Conservation (phyloP, 2,329 filamentous ascomycete genomes). For the Sclerotinia subarctica region DNA sequence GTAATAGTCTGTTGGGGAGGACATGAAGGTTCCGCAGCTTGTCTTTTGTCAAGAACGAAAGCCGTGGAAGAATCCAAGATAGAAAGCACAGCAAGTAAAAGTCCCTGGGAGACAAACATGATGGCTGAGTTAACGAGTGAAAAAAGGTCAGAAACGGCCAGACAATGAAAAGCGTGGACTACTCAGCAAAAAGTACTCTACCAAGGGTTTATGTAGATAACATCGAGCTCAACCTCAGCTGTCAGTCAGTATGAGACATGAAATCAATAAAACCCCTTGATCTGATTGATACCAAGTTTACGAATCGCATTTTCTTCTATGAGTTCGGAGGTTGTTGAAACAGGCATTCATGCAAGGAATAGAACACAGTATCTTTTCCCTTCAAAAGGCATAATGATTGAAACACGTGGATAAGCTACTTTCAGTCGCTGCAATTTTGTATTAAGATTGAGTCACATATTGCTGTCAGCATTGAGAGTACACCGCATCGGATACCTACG, state of each 20-base stretch:
- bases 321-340: not conserved
- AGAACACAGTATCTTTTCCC: not conserved
- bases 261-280: slow-evolving; percentile 8
- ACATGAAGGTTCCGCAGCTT: not conserved
- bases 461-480: not conserved
- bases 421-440: too few relatives aligned
- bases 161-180: not conserved
- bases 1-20: slow-evolving; percentile 7
- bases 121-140: not conserved
- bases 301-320: not conserved
- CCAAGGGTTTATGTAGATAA: slow-evolving; percentile 1
- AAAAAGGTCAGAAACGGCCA: not conserved
- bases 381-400: too few relatives aligned
- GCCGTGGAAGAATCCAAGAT: slow-evolving; percentile 5
- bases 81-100: slow-evolving; percentile 7
- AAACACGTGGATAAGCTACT: too few relatives aligned
- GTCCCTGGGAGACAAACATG: not conserved
- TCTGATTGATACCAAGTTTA: not conserved
- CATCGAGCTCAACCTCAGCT: not conserved
- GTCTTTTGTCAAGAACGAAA: slow-evolving; percentile 7
- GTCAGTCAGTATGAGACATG: not conserved
- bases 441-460: too few relatives aligned
- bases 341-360: not conserved
- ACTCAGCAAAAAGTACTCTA: not conserved
- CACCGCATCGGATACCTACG: not conserved